Conservation (phyloP, 1,139 yeast genomes). For the Martiniozyma asiatica region DNA sequence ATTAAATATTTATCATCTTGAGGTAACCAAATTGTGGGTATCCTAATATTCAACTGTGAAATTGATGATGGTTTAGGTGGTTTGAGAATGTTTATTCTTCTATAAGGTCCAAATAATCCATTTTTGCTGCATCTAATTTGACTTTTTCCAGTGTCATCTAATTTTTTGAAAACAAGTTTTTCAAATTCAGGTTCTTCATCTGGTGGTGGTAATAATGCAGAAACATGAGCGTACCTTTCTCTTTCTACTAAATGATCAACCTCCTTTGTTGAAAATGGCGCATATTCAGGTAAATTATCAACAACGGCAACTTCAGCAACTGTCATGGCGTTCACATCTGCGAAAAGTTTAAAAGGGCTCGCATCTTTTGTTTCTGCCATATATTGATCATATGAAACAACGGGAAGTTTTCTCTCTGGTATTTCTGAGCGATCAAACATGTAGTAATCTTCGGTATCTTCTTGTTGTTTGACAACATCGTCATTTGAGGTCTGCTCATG, state of each 20-base stretch:
- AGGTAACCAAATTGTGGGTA: slow-evolving; percentile 94
- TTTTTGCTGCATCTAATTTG: slow-evolving; percentile 32
- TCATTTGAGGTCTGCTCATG: too few relatives aligned
- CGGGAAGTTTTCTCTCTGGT: slow-evolving; percentile 20
- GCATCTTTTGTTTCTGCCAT: slow-evolving; percentile 19
- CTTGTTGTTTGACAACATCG: slow-evolving; percentile 25
- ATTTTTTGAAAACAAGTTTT: slow-evolving; percentile 45
- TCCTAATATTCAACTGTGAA: slow-evolving; percentile 64
- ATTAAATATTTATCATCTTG: slow-evolving; percentile 78
- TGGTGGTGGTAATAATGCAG: slow-evolving; percentile 48
- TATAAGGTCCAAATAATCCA: slow-evolving; percentile 48
- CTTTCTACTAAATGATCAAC: slow-evolving; percentile 21
- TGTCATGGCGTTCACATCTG: slow-evolving; percentile 41
- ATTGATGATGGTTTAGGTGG: slow-evolving; percentile 87
- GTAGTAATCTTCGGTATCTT: slow-evolving; percentile 9
- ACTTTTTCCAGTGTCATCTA: slow-evolving; percentile 26
- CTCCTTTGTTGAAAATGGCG: slow-evolving; percentile 35
- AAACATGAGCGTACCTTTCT: slow-evolving; percentile 32
- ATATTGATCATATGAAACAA: slow-evolving; percentile 20
- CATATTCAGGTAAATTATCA: slow-evolving; percentile 41
- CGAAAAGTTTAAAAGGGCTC: slow-evolving; percentile 46
- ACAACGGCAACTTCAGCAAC: slow-evolving; percentile 43
- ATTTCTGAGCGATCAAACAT: slow-evolving; percentile 24
- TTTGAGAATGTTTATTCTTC: slow-evolving; percentile 48
- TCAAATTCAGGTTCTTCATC: slow-evolving; percentile 49